Evolutionary conservation across 164 flowering plant genomes (phyloP).

Genomic region (Hamamelis virginiana): DNA sequence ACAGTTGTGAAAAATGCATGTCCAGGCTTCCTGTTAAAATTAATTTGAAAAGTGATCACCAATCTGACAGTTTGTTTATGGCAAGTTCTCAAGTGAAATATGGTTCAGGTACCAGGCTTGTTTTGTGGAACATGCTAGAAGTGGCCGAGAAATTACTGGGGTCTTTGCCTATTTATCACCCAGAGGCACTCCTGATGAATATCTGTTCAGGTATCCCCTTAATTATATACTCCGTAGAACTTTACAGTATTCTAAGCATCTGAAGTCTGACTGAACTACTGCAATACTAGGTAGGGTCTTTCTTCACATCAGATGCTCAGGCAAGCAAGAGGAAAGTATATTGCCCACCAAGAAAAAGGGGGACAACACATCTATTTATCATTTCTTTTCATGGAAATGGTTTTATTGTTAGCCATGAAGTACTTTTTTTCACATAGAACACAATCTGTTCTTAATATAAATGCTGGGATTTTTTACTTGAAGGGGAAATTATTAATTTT

Average conservation of each 20-base stretch:
- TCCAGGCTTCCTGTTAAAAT: slow-evolving; percentile 13
- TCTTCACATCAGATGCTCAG: no score
- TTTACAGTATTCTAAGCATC: background rate
- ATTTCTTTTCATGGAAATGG: background rate
- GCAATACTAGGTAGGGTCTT: background rate
- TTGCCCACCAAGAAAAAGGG: background rate
- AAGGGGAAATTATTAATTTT: no score
- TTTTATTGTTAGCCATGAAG: background rate
- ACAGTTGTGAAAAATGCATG: slow-evolving; percentile 15
- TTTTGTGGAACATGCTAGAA: slow-evolving; percentile 51
- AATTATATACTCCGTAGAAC: background rate
- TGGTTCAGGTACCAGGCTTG: slow-evolving; percentile 21
- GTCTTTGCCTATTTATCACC: slow-evolving; percentile 71
- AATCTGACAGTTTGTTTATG: slow-evolving; percentile 18
- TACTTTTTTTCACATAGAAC: background rate
- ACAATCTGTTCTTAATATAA: background rate
- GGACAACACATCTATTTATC: background rate
- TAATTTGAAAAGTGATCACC: slow-evolving; percentile 20
- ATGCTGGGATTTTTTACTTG: background rate
- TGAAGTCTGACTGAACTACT: background rate
- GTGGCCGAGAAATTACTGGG: slow-evolving; percentile 51
- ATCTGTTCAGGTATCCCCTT: slow-evolving; percentile 63
- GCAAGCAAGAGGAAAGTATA: background rate
- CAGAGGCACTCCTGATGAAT: slow-evolving; percentile 65
- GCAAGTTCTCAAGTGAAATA: slow-evolving; percentile 21